These are phyloP conservation scores for Lepiota venenata DNA, from an alignment of 768 basidiomycete species.

Conservation along the genomic window DNA sequence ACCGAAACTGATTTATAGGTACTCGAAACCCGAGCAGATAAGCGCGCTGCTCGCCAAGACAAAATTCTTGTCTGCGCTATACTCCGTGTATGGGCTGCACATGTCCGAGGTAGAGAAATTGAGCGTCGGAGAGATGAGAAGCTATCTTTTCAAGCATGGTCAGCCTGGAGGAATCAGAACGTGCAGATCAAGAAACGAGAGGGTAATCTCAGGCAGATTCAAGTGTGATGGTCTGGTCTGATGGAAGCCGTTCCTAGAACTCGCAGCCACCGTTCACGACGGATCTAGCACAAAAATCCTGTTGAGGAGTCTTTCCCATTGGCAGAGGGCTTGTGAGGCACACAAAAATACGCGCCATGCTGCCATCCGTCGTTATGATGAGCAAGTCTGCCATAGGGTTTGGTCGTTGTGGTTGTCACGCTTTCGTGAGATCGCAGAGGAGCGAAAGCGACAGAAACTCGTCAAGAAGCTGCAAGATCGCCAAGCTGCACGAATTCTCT, in stretches of 20 bases:
- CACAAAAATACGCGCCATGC: conserved; percentile 20
- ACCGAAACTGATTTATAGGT: conserved; percentile 29
- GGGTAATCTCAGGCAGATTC: conserved; percentile 14
- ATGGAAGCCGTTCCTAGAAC: conserved; percentile 12
- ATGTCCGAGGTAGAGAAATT: conserved; percentile 21
- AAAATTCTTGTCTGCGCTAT: conserved; percentile 22
- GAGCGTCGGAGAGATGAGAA: conserved; percentile 18
- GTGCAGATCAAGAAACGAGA: conserved; percentile 16
- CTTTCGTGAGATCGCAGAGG: conserved; percentile 17
- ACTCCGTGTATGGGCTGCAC: conserved; percentile 26
- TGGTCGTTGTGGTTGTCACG: conserved; percentile 2
- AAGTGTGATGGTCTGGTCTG: background rate
- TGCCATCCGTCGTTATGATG: conserved; percentile 20
- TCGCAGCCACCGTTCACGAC: conserved; percentile 18
- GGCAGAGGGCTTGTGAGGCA: conserved; percentile 19
- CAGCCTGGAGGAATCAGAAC: conserved; percentile 18
- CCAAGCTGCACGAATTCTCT: conserved; percentile 15
- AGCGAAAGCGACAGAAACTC: conserved; percentile 20
- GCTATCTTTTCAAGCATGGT: conserved; percentile 15
- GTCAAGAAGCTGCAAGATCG: conserved; percentile 18
- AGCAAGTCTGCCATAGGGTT: conserved; percentile 15
- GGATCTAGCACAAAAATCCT: conserved; percentile 16
- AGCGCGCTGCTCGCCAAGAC: conserved; percentile 33
- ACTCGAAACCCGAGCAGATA: conserved; percentile 53
- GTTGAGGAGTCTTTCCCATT: conserved; percentile 14